Base-by-base conservation (phyloP, 2,329 filamentous ascomycete species). In the Aurifilum marmelostoma region DNA sequence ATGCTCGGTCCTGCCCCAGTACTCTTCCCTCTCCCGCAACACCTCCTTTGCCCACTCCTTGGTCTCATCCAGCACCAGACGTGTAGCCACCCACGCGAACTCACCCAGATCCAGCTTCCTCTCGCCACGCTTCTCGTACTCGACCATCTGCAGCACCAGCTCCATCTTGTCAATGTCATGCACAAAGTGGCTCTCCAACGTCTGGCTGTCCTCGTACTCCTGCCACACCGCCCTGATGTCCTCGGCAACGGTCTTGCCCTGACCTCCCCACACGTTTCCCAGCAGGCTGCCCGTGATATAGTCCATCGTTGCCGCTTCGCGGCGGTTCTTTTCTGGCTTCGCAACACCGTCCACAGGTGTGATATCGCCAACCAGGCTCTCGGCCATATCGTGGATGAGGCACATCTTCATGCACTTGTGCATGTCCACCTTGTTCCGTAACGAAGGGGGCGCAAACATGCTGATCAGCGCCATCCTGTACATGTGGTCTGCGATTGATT, bases 151-250 rank as follows among this genome's bases (percentile, higher is more conserved):
- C 76, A 97, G 82, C 71, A 99, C 81, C 73, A 99, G 83, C 82
- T 99, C 96, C 79, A 99, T 89, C 89, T 98, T 98, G 81, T 99
- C 96, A 69, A 99, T 88, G 78, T 99, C 96, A 79, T 99, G 96
- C 58, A 99, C 96, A 72, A 95, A 98, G 71, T 90, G 85, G 74
- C 91, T 92, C 78, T 99, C 95, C 18, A 90, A 82, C 11, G 96
- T 98, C 81, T 90, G 76, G 24, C 89, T 90, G 75, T 96, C 93
- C 80, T 99, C 96, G 77, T 99, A 99, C 80, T 99, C 96, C 76
- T 97, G 91, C 93, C 96, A 99, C 64, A 97, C 86, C 11, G 85
- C 87, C 69, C 90, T 85, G 37, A 99, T 90, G 65, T 94, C 89
- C 66, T 85, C 78, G 3, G 91, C 94, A 0, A 89, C 85, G 2